Evolutionary conservation across 208 protist species (phyloP).

Genomic region (Acanthamoeba royreba): DNA sequence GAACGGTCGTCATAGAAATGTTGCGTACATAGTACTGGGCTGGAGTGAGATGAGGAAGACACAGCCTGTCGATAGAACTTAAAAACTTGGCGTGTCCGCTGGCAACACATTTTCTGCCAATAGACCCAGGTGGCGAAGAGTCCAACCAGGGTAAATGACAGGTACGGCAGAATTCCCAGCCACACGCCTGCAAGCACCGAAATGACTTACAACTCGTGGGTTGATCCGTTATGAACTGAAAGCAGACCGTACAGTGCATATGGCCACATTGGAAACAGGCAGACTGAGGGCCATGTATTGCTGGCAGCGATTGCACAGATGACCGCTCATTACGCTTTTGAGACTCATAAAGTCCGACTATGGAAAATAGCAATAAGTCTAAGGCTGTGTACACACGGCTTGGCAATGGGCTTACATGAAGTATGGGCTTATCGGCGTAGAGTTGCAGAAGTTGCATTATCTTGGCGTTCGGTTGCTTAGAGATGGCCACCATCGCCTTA

Average conservation of each 20-base stretch:
- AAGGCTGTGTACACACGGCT: neutral
- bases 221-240: neutral
- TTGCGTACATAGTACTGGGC: neutral
- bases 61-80: neutral
- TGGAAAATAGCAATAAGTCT: neutral
- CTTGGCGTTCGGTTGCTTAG: neutral
- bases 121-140: no score
- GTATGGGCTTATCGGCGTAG: neutral
- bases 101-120: no score
- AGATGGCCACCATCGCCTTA: neutral
- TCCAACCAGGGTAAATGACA: neutral
- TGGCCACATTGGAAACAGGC: neutral
- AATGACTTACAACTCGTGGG: neutral
- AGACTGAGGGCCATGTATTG: neutral
- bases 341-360: neutral
- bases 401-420: neutral
- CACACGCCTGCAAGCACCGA: neutral
- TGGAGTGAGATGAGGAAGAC: neutral
- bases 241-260: neutral
- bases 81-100: no score
- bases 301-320: neutral
- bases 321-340: neutral
- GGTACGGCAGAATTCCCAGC: neutral
- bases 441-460: neutral
- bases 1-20: neutral